phyloP scores from a whole-genome alignment of 305 asterid genomes.

The Solanum hybrid region DNA sequence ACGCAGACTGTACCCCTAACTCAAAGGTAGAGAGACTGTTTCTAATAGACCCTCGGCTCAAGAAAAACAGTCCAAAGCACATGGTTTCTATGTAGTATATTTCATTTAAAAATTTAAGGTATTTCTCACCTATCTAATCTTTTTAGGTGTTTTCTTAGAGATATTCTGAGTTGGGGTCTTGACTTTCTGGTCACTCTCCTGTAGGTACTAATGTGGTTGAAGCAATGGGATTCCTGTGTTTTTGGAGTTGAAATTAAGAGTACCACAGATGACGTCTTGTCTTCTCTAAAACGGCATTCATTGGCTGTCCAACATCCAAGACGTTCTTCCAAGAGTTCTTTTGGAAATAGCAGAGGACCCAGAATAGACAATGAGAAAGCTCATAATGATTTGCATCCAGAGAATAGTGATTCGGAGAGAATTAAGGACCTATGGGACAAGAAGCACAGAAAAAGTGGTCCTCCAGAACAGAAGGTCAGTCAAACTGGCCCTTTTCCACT shows the following conservation, averaged over 20 bases:
- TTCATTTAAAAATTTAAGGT: not conserved
- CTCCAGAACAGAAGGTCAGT: slow-evolving; percentile 85
- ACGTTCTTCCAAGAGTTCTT: slow-evolving; percentile 37
- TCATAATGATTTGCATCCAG: slow-evolving; percentile 36
- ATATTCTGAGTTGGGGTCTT: not conserved
- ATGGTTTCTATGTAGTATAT: not conserved
- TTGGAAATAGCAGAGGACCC: slow-evolving; percentile 33
- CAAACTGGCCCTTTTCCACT: not conserved
- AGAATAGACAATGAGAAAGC: slow-evolving; percentile 33
- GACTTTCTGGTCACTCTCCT: slow-evolving; percentile 16
- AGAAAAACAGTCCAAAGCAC: not conserved
- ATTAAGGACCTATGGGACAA: slow-evolving; percentile 51
- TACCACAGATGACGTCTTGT: slow-evolving; percentile 79
- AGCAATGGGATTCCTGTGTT: slow-evolving; percentile 96
- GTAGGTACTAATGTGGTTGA: slow-evolving; percentile 95
- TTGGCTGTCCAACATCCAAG: slow-evolving; percentile 50
- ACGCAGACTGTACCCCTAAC: not conserved
- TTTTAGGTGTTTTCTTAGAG: slow-evolving; percentile 4
- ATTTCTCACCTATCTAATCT: not conserved
- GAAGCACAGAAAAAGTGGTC: slow-evolving; percentile 49
- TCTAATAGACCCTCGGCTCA: not conserved
- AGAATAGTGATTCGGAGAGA: slow-evolving; percentile 35
- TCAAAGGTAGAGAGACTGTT: not conserved
- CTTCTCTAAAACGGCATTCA: slow-evolving; percentile 81
- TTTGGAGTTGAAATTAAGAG: slow-evolving; percentile 87